These are phyloP conservation scores for Hyaloperonospora arabidopsidis DNA, from an alignment of 352 stramenopile species.

Conservation along the genomic window DNA sequence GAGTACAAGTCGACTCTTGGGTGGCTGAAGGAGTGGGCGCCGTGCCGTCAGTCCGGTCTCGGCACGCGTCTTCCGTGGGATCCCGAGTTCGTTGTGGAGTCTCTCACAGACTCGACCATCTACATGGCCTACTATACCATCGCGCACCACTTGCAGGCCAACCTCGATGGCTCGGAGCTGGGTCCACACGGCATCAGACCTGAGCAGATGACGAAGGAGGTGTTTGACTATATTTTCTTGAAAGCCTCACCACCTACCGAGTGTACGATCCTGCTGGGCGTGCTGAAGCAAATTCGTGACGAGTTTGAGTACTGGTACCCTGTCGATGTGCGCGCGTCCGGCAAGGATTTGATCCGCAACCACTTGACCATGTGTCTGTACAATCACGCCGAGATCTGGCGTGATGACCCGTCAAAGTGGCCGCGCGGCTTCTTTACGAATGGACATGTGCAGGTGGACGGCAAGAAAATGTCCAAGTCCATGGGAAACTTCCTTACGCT, in stretches of 20 bases:
- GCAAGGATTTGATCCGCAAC: slow-evolving; percentile 96
- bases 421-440: slow-evolving; percentile 98
- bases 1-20: slow-evolving; percentile 97
- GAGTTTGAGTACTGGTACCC: slow-evolving; percentile 99
- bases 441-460: slow-evolving; percentile 94
- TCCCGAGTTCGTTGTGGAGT: slow-evolving; percentile 98
- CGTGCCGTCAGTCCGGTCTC: slow-evolving; percentile 96
- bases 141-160: slow-evolving; percentile 94
- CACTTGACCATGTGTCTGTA: slow-evolving; percentile 99
- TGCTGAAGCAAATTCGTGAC: slow-evolving; percentile 89
- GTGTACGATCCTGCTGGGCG: slow-evolving; percentile 83
- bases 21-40: slow-evolving; percentile 99
- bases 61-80: slow-evolving; percentile 97
- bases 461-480: slow-evolving; percentile 99
- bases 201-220: slow-evolving; percentile 89
- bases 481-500: slow-evolving; percentile 99
- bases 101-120: slow-evolving; percentile 98
- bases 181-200: slow-evolving; percentile 82
- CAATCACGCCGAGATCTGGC: slow-evolving; percentile 99
- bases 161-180: slow-evolving; percentile 89
- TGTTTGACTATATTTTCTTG: slow-evolving; percentile 99
- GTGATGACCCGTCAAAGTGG: slow-evolving; percentile 95
- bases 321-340: slow-evolving; percentile 96
- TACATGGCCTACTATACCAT: slow-evolving; percentile 99
- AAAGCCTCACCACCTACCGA: slow-evolving; percentile 74